A percentile compares a stretch with the other conserved stretches of the same genome.
These are phyloP conservation scores for Rheum nobile DNA, from an alignment of 148 eudicot genomes.

Conservation along the genomic window DNA sequence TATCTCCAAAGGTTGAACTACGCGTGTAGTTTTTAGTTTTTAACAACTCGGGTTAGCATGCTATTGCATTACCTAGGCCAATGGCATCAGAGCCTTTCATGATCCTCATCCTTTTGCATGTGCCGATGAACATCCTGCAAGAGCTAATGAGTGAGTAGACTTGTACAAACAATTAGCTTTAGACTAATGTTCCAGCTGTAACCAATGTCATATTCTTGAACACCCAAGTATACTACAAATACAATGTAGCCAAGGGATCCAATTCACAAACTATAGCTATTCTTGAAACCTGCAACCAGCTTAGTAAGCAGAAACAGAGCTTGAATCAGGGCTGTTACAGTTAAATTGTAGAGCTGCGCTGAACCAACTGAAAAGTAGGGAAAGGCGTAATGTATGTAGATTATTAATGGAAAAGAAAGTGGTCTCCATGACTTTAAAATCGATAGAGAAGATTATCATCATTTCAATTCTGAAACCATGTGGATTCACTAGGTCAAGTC, in stretches of 20 bases:
- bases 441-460: neutral
- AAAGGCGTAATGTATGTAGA: neutral
- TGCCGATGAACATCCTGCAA: slow-evolving; percentile 18
- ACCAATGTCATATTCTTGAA: neutral
- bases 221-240: too few relatives aligned
- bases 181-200: neutral
- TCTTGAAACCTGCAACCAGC: neutral
- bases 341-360: neutral
- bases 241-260: neutral
- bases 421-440: neutral
- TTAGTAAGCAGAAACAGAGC: neutral
- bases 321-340: neutral
- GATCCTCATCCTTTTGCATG: slow-evolving; percentile 23
- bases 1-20: too few relatives aligned
- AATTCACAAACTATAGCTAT: neutral
- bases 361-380: neutral
- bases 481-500: neutral
- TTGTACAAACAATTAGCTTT: neutral
- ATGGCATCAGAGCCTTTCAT: slow-evolving; percentile 29
- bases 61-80: slow-evolving; percentile 18
- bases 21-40: too few relatives aligned
- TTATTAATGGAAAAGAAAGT: neutral
- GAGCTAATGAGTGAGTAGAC: neutral
- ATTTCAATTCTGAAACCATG: neutral
- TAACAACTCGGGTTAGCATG: neutral